These are phyloP conservation scores for Septoria petroselini DNA, from an alignment of 2,329 filamentous ascomycete genomes.

Conservation along the genomic window DNA sequence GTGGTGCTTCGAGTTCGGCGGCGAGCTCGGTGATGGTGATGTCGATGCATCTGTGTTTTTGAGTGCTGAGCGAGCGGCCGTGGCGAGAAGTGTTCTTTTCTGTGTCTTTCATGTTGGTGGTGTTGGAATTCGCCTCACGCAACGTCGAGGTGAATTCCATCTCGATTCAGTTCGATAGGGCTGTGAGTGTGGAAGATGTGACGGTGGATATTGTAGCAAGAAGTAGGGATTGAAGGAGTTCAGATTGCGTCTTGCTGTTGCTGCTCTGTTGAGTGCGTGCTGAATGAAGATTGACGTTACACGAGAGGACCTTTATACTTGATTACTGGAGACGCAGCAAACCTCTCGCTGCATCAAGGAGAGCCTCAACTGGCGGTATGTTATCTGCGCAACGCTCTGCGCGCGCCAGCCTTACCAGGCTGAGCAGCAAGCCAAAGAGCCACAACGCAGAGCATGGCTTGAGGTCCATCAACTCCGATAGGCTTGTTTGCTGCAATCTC, in stretches of 20 bases:
- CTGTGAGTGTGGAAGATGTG: neutral
- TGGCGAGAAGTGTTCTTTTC: neutral
- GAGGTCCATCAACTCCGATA: neutral
- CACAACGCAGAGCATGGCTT: slow-evolving; percentile 3
- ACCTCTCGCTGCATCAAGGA: neutral
- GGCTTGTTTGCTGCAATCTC: neutral
- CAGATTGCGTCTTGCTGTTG: neutral
- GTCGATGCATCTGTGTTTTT: slow-evolving; percentile 1
- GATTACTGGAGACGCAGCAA: neutral
- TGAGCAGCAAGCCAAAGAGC: slow-evolving; percentile 11
- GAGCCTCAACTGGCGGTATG: neutral
- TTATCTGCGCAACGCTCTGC: slow-evolving; percentile 1
- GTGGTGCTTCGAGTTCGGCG: neutral
- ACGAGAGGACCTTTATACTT: slow-evolving; percentile 6
- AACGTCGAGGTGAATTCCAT: slow-evolving; percentile 14
- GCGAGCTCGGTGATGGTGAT: slow-evolving; percentile 8
- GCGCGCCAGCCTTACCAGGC: slow-evolving; percentile 6
- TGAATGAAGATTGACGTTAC: slow-evolving; percentile 8
- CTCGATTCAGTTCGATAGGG: neutral
- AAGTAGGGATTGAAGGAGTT: neutral
- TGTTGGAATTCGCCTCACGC: slow-evolving; percentile 14
- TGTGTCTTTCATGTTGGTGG: slow-evolving; percentile 10
- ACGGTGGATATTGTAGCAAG: too few species aligned
- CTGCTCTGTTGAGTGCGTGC: neutral
- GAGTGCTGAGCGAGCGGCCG: neutral